Evolutionary conservation across 108 stramenopile species (phyloP), one percentile per base, ranked within the genome.

Genomic region (Pseudonitzschia delicatissima): DNA sequence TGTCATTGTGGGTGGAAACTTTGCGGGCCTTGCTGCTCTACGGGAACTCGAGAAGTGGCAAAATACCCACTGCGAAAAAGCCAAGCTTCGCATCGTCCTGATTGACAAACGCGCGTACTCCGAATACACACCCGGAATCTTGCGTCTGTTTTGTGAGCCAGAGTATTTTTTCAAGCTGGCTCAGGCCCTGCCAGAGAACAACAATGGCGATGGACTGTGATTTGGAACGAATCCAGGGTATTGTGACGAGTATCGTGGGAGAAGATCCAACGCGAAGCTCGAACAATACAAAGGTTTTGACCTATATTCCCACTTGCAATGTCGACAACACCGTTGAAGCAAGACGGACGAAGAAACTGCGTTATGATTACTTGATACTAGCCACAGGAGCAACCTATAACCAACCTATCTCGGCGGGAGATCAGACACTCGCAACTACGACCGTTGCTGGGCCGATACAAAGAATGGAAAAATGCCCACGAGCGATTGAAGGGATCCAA

Each of bases 51-150:
- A n/a, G 12, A 15, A 5, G n/a, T 33, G 53, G 31, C 53, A 33
- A 42, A 13, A 13, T 42, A 42, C 13, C 1, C 11, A 42, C 40
- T n/a, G 37, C 20, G 20, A 23, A 48, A 23, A 48, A 48, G 20
- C 4, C 0, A 20, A 35, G 20, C 0, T 68, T 20, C 35, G 40
- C 13, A 53, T 74, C 47, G 33, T 74, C 31, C 39, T 74, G 40
- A 55, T 74, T 21, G 73, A 74, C 29, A 66, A 60, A 53, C 31
- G 49, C 13, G 60, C 61, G 12, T 74, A 74, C 26, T 74, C 57
- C 40, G 73, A 74, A 45, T 74, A 74, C 50, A 67, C 66, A 11
- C 72, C 73, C 2, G 73, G 73, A 11, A 62, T 74, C 29, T 55
- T 74, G 25, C 47, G 73, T 15, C 66, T 74, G 26, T 61, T 67